A percentile compares a stretch with the other conserved stretches of the same genome.
Evolutionary conservation across 352 stramenopile species (phyloP).

Genomic region (Blastocystis sp.): DNA sequence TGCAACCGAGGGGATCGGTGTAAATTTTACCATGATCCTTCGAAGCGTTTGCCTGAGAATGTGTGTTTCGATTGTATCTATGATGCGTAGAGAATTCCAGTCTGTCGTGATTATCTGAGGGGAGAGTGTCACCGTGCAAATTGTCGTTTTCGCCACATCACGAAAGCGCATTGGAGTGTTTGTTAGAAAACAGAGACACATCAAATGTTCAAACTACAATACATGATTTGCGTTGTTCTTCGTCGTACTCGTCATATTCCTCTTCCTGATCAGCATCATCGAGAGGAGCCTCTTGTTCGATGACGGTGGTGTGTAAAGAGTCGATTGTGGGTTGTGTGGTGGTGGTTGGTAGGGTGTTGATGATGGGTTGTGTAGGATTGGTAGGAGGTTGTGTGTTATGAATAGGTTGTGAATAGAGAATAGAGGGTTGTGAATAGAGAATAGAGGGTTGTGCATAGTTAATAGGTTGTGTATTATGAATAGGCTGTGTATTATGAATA

Average conservation of each 20-base stretch:
- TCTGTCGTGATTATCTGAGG: neutral
- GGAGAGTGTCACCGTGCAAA: neutral
- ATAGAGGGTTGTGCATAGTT: too few species aligned
- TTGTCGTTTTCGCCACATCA: neutral
- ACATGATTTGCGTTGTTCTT: neutral
- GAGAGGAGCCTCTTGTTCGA: too few species aligned
- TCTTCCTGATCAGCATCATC: too few species aligned
- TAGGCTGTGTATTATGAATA: too few species aligned
- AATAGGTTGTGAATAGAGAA: too few species aligned
- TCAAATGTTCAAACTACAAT: neutral
- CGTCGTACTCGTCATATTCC: neutral
- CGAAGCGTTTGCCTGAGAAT: neutral
- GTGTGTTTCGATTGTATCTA: neutral
- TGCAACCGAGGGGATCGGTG: neutral
- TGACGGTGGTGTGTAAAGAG: too few species aligned
- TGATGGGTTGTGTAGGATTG: too few species aligned
- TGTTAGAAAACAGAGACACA: neutral
- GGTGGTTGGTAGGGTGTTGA: too few species aligned
- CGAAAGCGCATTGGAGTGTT: neutral
- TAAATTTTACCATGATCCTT: neutral
- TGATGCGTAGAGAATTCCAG: neutral
- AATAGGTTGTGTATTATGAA: too few species aligned
- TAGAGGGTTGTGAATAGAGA: too few species aligned
- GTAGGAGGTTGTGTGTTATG: too few species aligned
- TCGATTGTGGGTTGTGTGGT: too few species aligned